Conservation (phyloP, 2,329 filamentous ascomycete species). For the Paraconiothyrium brasiliense region DNA sequence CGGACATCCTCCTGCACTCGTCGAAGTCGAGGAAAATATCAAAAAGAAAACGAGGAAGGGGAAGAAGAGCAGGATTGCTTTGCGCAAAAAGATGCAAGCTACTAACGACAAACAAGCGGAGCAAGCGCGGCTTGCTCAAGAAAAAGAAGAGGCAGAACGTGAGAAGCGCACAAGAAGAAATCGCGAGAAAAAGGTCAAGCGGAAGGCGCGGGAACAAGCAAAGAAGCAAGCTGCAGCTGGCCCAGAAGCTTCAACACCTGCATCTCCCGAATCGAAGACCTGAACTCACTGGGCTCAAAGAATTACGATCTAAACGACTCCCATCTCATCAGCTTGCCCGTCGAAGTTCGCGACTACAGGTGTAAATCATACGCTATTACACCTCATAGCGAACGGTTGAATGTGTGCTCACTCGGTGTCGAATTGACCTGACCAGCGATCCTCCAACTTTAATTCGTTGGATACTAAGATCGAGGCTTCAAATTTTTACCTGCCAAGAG, state of each 20-base stretch:
- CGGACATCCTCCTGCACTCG: conserved; percentile 35
- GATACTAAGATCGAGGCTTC: not conserved
- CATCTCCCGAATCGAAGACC: conserved; percentile 1
- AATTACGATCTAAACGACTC: not conserved
- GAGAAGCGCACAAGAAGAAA: conserved; percentile 50
- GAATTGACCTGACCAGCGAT: not conserved
- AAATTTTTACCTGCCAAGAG: not conserved
- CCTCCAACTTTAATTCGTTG: not conserved
- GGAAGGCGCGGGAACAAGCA: conserved; percentile 46
- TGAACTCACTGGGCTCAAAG: not conserved
- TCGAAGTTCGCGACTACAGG: too few species aligned
- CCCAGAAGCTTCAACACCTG: conserved; percentile 4
- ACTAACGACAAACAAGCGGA: conserved; percentile 36
- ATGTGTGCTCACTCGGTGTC: not conserved
- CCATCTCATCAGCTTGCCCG: not conserved
- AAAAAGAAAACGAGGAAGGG: conserved; percentile 43
- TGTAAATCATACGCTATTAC: too few species aligned
- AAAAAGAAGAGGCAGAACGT: conserved; percentile 46
- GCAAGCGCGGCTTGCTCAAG: conserved; percentile 34
- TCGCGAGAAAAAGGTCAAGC: conserved; percentile 50
- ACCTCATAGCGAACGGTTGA: not conserved
- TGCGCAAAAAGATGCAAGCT: conserved; percentile 44
- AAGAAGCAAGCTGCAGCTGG: conserved; percentile 35
- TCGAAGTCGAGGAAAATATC: conserved; percentile 31
- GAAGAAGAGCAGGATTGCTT: conserved; percentile 48